These are phyloP conservation scores for Lizonia empirigonia DNA, from an alignment of 2,329 filamentous ascomycete species.

Conservation along the genomic window DNA sequence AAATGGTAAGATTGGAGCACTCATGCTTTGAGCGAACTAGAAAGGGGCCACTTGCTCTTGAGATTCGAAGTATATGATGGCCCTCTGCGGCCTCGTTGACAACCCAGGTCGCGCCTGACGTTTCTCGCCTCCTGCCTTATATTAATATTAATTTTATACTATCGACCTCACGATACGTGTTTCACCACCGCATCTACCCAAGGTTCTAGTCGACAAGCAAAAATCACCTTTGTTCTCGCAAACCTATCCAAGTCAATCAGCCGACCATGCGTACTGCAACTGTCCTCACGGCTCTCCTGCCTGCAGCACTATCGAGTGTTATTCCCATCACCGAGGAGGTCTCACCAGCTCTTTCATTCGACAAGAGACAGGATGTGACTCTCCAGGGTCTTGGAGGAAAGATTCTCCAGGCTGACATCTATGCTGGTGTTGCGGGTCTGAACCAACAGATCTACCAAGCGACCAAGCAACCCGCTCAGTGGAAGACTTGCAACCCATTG, in stretches of 20 bases:
- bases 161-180: not conserved
- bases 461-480: constrained; percentile 25
- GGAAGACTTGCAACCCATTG: constrained; percentile 44
- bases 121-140: constrained; percentile 11
- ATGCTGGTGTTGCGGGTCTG: constrained; percentile 30
- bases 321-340: constrained; percentile 19
- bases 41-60: constrained; percentile 7
- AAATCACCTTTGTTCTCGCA: not conserved
- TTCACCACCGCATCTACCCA: not conserved
- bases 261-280: constrained; percentile 26
- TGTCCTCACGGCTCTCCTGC: constrained; percentile 23
- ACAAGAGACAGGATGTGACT: constrained; percentile 24
- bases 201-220: not conserved
- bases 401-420: constrained; percentile 29
- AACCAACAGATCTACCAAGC: constrained; percentile 38
- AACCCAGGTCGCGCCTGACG: constrained; percentile 18
- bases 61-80: constrained; percentile 23
- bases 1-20: constrained; percentile 5
- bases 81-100: constrained; percentile 11
- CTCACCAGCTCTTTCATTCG: constrained; percentile 16
- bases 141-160: constrained; percentile 20
- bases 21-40: constrained; percentile 2
- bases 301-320: constrained; percentile 23
- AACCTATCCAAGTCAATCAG: not conserved
- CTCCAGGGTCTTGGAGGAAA: constrained; percentile 20